Evolutionary conservation across 495 filamentous ascomycete genomes (phyloP).

Genomic region (Aspergillus funiculosus): DNA sequence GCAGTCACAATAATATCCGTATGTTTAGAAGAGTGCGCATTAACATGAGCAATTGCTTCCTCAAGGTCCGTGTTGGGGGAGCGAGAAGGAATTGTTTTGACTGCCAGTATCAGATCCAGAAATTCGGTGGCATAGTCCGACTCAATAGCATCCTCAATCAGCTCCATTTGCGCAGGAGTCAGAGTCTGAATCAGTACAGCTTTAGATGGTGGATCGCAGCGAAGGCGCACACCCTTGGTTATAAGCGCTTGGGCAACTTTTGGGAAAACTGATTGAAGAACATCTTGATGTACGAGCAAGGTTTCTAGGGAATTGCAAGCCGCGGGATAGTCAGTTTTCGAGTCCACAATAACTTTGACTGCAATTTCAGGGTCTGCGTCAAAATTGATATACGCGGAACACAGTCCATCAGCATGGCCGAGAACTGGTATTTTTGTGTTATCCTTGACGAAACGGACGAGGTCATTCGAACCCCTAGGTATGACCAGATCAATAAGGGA

Average conservation of each 20-base stretch:
- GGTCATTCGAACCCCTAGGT: slow-evolving; percentile 85
- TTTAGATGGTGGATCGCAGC: slow-evolving; percentile 69
- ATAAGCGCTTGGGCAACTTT: slow-evolving; percentile 64
- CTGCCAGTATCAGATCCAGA: slow-evolving; percentile 73
- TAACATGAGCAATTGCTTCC: slow-evolving; percentile 81
- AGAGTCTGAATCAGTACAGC: slow-evolving; percentile 46
- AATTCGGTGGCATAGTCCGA: slow-evolving; percentile 86
- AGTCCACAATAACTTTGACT: slow-evolving; percentile 75
- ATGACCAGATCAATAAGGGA: slow-evolving; percentile 91
- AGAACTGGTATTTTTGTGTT: slow-evolving; percentile 93
- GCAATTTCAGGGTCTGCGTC: slow-evolving; percentile 70
- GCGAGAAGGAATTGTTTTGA: slow-evolving; percentile 63
- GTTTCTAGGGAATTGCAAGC: slow-evolving; percentile 93
- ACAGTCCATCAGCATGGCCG: slow-evolving; percentile 93
- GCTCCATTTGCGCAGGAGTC: slow-evolving; percentile 25
- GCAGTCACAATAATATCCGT: slow-evolving; percentile 86
- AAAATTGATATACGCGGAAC: slow-evolving; percentile 77
- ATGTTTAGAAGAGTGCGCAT: slow-evolving; percentile 85
- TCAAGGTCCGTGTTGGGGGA: slow-evolving; percentile 41
- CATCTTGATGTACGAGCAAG: slow-evolving; percentile 71
- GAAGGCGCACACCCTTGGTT: slow-evolving; percentile 70
- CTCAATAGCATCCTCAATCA: slow-evolving; percentile 59
- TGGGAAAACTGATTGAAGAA: slow-evolving; percentile 64
- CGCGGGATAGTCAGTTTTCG: slow-evolving; percentile 92
- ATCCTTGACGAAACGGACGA: slow-evolving; percentile 84